Evolutionary conservation across 768 basidiomycete species (phyloP), one percentile per base, ranked within the genome.

Genomic region (Rhizopogon roseolus): DNA sequence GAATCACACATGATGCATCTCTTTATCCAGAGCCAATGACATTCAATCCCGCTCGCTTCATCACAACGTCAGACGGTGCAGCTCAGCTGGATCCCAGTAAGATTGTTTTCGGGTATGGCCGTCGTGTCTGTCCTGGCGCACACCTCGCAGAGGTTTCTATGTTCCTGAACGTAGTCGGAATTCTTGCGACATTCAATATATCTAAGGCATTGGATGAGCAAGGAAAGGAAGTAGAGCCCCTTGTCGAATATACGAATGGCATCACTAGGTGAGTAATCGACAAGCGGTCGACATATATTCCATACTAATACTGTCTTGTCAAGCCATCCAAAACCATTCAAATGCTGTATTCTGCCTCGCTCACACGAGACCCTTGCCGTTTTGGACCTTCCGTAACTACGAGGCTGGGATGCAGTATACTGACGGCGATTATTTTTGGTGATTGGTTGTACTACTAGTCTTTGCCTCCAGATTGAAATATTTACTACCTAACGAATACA

Each of bases 41-140:
- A 1, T 82, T 84, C 63, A 68, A 73, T n/a, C 81, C 81, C 0
- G 70, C 74, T 34, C 72, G 81, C 3, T 71, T 72, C 60, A 66
- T 81, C 14, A 63, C 66, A 13, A 58, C 62, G 5, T n/a, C 41
- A 32, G 53, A 19, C 7, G 29, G 17, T n/a, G 42, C 49, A 34
- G 52, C 58, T 0, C 53, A 62, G 28, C 57, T 57, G 53, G 55
- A 59, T 6, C 52, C 56, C 6, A 50, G 43, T 4, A 42, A 57
- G 8, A 4, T 60, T n/a, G 43, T 55, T 6, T 61, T 62, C 48
- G 62, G 60, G 3, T 62, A 61, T 17, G 62, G 62, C 14, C 43
- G 60, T 16, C 44, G 62, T 6, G 7, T 48, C 13, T 62, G 61
- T 37, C 61, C 61, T 3, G 61, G 65, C 0, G 41, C 50, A n/a